These are phyloP conservation scores for Pleomassaria siparia DNA, from an alignment of 2,329 filamentous ascomycete species.

Conservation along the genomic window DNA sequence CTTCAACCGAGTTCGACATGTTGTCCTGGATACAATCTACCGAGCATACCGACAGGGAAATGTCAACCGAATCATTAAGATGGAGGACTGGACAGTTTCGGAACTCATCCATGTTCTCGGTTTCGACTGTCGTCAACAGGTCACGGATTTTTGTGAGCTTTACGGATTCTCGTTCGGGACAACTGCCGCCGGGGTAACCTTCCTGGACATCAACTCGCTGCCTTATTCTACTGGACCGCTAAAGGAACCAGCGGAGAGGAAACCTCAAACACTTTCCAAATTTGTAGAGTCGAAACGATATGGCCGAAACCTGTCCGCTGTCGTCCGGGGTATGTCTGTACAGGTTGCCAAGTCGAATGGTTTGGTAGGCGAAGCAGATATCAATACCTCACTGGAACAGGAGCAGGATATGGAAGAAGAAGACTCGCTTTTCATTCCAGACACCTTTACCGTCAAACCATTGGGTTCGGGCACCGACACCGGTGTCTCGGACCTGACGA, in stretches of 20 bases:
- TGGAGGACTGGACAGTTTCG: conserved; percentile 59
- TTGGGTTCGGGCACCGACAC: conserved; percentile 6
- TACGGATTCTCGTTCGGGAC: conserved; percentile 56
- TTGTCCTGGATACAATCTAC: conserved; percentile 58
- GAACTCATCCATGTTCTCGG: conserved; percentile 55
- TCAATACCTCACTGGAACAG: conserved; percentile 30
- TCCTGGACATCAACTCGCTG: conserved; percentile 57
- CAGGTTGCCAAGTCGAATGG: conserved; percentile 52
- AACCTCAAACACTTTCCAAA: conserved; percentile 57
- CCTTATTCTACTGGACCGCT: conserved; percentile 25
- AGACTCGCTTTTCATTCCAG: conserved; percentile 46
- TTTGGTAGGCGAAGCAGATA: conserved; percentile 49
- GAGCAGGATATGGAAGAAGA: conserved; percentile 31
- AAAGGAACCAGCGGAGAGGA: conserved; percentile 27
- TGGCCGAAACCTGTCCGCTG: conserved; percentile 56
- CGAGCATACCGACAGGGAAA: conserved; percentile 56
- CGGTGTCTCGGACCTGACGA: not conserved
- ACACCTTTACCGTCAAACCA: conserved; percentile 17
- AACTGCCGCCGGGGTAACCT: conserved; percentile 49
- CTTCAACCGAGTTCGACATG: conserved; percentile 61
- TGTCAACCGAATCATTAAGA: conserved; percentile 43
- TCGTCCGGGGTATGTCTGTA: conserved; percentile 60
- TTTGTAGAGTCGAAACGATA: conserved; percentile 62
- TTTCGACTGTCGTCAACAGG: conserved; percentile 59
- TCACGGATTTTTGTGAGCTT: conserved; percentile 55